Evolutionary conservation across 208 protist species (phyloP).

Genomic region (Leishmania tropica): DNA sequence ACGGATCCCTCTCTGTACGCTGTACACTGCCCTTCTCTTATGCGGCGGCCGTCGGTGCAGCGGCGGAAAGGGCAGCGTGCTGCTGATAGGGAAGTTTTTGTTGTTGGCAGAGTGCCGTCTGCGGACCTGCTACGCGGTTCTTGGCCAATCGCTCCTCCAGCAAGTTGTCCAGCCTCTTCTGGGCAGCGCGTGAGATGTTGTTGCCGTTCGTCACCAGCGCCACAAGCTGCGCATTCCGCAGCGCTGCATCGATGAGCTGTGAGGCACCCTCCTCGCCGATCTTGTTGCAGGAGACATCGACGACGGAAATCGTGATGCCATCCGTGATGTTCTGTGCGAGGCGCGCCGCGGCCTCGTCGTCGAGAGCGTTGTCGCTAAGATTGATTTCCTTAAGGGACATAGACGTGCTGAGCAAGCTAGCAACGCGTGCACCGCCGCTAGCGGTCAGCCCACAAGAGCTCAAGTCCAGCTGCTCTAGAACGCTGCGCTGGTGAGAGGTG

Average conservation of each 20-base stretch:
- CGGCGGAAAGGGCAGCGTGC: slow-evolving; percentile 5
- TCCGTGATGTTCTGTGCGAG: slow-evolving; percentile 70
- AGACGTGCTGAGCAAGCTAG: slow-evolving; percentile 66
- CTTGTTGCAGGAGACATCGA: slow-evolving; percentile 78
- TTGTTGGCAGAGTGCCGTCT: slow-evolving; percentile 29
- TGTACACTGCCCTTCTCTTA: neutral
- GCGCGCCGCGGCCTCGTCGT: slow-evolving; percentile 76
- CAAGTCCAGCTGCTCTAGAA: slow-evolving; percentile 62
- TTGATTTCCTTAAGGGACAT: slow-evolving; percentile 69
- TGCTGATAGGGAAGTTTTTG: slow-evolving; percentile 36
- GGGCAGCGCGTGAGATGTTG: slow-evolving; percentile 74
- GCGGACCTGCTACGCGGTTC: slow-evolving; percentile 51
- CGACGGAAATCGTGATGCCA: slow-evolving; percentile 54
- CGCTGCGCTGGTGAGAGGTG: slow-evolving; percentile 55
- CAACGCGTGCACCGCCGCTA: slow-evolving; percentile 71
- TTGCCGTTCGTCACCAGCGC: slow-evolving; percentile 82
- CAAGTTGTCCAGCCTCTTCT: slow-evolving; percentile 84
- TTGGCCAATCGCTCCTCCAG: slow-evolving; percentile 69
- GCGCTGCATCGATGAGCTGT: slow-evolving; percentile 72
- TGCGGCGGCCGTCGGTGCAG: neutral
- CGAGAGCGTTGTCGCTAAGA: slow-evolving; percentile 81
- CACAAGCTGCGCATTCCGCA: slow-evolving; percentile 66
- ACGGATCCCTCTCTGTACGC: neutral
- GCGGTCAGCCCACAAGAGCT: slow-evolving; percentile 72
- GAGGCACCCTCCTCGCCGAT: slow-evolving; percentile 75